Base-by-base conservation (phyloP, 139 green algal species). In the Chlamydomonas urium region DNA sequence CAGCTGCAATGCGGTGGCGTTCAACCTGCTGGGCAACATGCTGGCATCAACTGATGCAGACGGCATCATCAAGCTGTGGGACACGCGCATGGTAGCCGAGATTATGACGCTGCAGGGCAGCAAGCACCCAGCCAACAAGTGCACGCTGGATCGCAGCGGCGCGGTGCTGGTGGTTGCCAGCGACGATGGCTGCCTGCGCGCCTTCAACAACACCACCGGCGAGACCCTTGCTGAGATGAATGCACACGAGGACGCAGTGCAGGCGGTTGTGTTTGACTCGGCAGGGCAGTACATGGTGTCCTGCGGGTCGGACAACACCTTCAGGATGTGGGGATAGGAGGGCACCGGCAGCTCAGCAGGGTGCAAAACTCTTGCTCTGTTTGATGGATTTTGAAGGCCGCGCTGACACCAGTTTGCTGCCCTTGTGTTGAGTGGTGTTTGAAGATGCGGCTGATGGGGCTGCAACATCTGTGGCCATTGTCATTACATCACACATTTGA, bases 31-130 rank as follows among this genome's bases (percentile, higher is more conserved):
- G 56, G 85, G 72, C 78, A 77, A 38, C 2, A 63, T 62, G 34
- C 45, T 92, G 34, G 87, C 84, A 0, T 89, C 82, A 6, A 81
- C 73, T 14, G 90, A 95, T 70, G 86, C 90, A 21, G 90, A 96
- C 73, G 91, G 91, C 23, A 56, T 87, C 24, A 78, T 91, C 1
- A 95, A 94, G 82, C 72, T 95, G 50, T 96, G 90, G 90, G 91
- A 96, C 75, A 81, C 88, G 38, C 86, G 91, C 56, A 96, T 92
- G 89, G 85, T 93, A 38, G 83, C 86, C 2, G 90, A 96, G 78
- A 75, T 90, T 10, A 28, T 76, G 24, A 88, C 79, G 14, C 65
- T 89, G 0, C 47, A 82, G 10, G 79, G 38, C 60, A 88, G 73
- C 76, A 87, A 76, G 74, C 87, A 81, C 45, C 82, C 89, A 1